phyloP scores from a whole-genome alignment of 441 rosid genomes.

The Gossypium aridum region DNA sequence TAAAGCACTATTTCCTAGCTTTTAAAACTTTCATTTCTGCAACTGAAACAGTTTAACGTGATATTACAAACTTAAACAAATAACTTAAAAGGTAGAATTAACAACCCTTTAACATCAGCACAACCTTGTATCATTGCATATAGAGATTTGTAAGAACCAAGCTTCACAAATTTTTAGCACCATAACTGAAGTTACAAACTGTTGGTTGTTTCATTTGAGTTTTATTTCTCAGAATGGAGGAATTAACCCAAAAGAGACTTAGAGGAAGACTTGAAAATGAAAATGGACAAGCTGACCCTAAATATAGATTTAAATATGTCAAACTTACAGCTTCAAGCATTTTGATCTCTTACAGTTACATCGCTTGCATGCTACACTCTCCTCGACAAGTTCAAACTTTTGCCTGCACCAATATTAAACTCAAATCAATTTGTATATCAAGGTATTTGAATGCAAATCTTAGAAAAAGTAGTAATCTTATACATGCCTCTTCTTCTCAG shows the following conservation, averaged over 20 bases:
- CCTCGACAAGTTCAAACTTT: slow-evolving; percentile 25
- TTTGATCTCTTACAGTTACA: slow-evolving; percentile 55
- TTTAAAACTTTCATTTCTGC: neutral
- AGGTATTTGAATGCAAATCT: neutral
- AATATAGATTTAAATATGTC: neutral
- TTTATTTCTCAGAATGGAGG: neutral
- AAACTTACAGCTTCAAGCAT: slow-evolving; percentile 55
- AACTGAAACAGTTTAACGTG: neutral
- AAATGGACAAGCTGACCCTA: neutral
- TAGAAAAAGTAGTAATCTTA: neutral
- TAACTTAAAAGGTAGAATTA: neutral
- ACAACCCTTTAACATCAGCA: neutral
- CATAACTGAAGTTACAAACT: neutral
- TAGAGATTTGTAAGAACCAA: neutral
- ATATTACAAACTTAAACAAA: neutral
- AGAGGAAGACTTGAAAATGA: neutral
- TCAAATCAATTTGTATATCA: neutral
- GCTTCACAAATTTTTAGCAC: neutral
- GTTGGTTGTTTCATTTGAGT: neutral
- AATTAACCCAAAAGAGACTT: neutral
- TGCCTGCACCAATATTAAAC: slow-evolving; percentile 22
- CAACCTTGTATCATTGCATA: neutral
- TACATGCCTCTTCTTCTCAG: slow-evolving; percentile 30
- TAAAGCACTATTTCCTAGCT: neutral
- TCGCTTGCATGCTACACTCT: slow-evolving; percentile 37